Base-by-base conservation (phyloP, 192 early-diverging fungal species). In the Gonapodya prolifera region DNA sequence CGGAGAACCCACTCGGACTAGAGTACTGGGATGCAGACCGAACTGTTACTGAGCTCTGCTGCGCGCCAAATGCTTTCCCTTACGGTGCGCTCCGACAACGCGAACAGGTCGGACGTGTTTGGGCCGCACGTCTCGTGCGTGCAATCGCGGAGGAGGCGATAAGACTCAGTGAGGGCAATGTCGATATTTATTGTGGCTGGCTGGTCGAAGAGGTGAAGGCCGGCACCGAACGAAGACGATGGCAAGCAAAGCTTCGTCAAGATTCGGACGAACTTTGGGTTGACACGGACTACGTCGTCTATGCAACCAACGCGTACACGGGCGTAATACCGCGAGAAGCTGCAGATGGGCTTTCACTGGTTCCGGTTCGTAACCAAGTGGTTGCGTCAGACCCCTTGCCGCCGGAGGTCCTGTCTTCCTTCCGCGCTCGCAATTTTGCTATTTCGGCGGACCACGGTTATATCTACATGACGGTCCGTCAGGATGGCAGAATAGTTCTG, bases 301-400 rank as follows among this genome's bases (percentile, higher is more conserved):
- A 84, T 70, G 82, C 82, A 35, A 86, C 84, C 36, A 88, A 88
- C 75, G 84, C 84, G 16, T 85, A 82, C 76, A 82, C 84, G 13
- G 8, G 8, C 8, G 45, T 23, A 61, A 23, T 61, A 16, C 45
- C 45, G 8, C 45, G 45, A 61, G 45, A 8, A 16, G 45, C 45
- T 61, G 8, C 8, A 23, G 69, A 77, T 23, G 78, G 76, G 23
- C 80, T 88, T 2, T 84, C 85, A 8, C 33, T 33, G 29, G 33
- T 84, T 29, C 87, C 87, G 36, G 76, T 86, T 70, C 83, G 82
- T 2, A 86, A 85, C 76, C 87, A 88, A 78, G 83, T 88, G 29
- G 45, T 88, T 75, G 81, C 82, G 16, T 82, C 84, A 1, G 69
- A 75, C 8, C 84, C 83, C 33, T 2, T 81, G 33, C 2, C 34